Evolutionary conservation across 805 yeast genomes (phyloP), one percentile per base, ranked within the genome.

Genomic region (Candida suzukii): DNA sequence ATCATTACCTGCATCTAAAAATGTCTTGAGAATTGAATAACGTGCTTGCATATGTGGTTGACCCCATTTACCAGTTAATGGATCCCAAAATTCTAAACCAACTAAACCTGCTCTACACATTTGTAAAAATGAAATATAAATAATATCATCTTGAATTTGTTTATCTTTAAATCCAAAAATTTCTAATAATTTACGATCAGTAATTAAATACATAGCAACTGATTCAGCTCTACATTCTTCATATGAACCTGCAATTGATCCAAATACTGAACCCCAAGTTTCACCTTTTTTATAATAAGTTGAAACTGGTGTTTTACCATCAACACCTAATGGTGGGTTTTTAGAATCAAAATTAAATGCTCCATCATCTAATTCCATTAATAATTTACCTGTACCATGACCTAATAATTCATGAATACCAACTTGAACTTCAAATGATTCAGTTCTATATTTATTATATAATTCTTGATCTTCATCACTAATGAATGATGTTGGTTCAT

Each of bases 11-110:
- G 88, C 81, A 41, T 78, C 71, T 52, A 83, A 63, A 57, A 85
- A 79, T 13, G 81, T 73, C 65, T 84, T 85, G 72, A 85, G 71
- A 50, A 88, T 87, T 26, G 93, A 86, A 63, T 74, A 88, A 61
- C 96, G 72, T 3, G 95, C 96, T 66, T 87, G 95, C 88, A 87
- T 86, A 60, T 88, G 96, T 13, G 96, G 80, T 66, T 88, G 96
- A 25, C 96, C 96, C 95, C 96, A 88, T 63, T 86, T 87, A 44
- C 69, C 66, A 24, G 86, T 73, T 35, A 63, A 63, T 31, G 95
- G 95, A 60, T 88, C 95, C 88, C 95, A 88, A 58, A 73, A 85
- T 60, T 88, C 95, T 56, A 88, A 70, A 8, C 85, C 91, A 28
- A 83, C 55, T 38, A 88, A 67, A 44, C 96, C 96, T 6, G 95